Evolutionary conservation across 2,329 filamentous ascomycete species (phyloP).

Genomic region (Aspergillus transmontanensis): DNA sequence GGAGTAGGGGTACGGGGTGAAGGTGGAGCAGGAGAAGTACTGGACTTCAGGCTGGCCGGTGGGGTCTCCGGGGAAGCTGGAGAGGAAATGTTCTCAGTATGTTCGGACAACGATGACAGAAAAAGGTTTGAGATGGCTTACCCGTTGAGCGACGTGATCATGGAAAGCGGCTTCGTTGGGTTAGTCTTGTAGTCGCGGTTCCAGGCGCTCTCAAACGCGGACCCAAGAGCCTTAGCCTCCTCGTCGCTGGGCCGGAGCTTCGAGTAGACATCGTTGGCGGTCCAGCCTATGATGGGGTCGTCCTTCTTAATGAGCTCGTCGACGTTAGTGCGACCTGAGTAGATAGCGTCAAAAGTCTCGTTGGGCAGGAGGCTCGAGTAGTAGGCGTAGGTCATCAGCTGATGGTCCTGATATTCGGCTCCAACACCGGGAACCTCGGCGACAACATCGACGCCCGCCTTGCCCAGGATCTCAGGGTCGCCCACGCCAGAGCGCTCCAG

Average conservation of each 20-base stretch:
- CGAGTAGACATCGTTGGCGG: background rate
- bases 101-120: too few species aligned
- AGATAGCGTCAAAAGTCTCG: conserved; percentile 3
- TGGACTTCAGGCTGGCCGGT: background rate
- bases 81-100: too few species aligned
- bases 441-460: background rate
- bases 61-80: background rate
- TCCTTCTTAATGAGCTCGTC: too few species aligned
- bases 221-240: background rate
- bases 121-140: too few species aligned
- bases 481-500: too few species aligned
- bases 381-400: conserved; percentile 5
- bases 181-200: background rate
- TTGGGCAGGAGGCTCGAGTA: background rate
- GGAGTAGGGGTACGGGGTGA: conserved; percentile 6
- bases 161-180: background rate
- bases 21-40: background rate
- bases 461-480: background rate
- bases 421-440: conserved; percentile 5
- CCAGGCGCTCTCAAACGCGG: background rate
- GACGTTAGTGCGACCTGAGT: background rate
- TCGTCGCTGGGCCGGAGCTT: conserved; percentile 3
- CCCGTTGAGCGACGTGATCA: background rate
- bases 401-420: conserved; percentile 5
- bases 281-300: conserved; percentile 2